Conservation (phyloP, 495 filamentous ascomycete genomes). For the Penicillium herquei region DNA sequence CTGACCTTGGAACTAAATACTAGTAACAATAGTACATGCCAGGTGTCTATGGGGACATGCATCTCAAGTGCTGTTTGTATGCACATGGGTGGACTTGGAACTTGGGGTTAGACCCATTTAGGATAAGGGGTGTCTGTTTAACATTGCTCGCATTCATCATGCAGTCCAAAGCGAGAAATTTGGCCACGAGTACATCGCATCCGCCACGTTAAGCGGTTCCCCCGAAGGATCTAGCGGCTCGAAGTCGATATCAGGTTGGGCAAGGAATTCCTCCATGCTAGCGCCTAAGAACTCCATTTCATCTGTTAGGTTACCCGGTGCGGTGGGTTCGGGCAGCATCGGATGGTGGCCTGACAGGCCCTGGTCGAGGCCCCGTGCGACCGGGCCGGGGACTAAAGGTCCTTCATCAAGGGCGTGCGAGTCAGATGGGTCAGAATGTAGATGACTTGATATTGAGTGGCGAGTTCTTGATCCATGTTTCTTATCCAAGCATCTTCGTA, state of each 20-base stretch:
- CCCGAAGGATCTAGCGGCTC: constrained; percentile 17
- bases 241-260: constrained; percentile 20
- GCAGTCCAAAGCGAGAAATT: constrained; percentile 22
- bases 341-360: neutral
- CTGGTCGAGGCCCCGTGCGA: neutral
- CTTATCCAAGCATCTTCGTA: constrained; percentile 17
- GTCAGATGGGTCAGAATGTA: neutral
- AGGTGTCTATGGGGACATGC: no score
- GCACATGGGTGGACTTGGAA: no score
- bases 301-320: constrained; percentile 7
- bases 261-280: constrained; percentile 34
- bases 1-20: no score
- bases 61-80: no score
- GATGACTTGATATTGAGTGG: neutral
- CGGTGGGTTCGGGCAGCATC: constrained; percentile 6
- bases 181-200: constrained; percentile 22
- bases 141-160: constrained; percentile 4
- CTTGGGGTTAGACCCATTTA: no score
- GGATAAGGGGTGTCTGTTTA: no score
- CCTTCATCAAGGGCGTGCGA: neutral
- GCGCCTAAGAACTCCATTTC: constrained; percentile 31
- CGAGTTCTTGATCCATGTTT: neutral
- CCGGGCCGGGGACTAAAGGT: neutral
- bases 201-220: constrained; percentile 14
- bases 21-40: no score